A percentile compares a stretch with the other conserved stretches of the same genome.
Conservation (phyloP, 2,329 filamentous ascomycete genomes). For the Fusarium concolor region DNA sequence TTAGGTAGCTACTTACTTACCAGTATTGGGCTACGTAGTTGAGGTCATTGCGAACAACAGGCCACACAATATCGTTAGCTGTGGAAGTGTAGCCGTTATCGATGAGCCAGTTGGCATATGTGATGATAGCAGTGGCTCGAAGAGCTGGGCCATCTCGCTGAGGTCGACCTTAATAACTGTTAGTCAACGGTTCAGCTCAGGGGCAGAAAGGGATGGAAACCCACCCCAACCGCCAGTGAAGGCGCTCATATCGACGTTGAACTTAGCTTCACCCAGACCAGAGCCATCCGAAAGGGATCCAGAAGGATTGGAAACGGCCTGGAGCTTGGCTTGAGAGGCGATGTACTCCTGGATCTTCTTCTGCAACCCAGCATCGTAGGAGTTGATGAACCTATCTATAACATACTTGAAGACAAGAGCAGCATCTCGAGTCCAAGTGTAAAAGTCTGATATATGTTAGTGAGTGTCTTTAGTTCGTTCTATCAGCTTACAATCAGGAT, state of each 20-base stretch:
- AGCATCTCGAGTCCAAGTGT: conserved; percentile 82
- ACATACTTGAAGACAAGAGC: conserved; percentile 77
- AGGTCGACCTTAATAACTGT: conserved; percentile 65
- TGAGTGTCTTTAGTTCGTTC: neutral
- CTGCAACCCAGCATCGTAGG: conserved; percentile 69
- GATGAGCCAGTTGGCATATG: conserved; percentile 79
- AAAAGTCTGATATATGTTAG: conserved; percentile 68
- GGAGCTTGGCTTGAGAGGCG: conserved; percentile 72
- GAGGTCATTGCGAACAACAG: conserved; percentile 80
- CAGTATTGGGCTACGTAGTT: conserved; percentile 80
- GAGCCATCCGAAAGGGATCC: conserved; percentile 64
- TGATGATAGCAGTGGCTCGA: conserved; percentile 77
- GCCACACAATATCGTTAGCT: conserved; percentile 72
- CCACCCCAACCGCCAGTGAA: conserved; percentile 76
- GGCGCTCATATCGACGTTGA: conserved; percentile 70
- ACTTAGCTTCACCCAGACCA: conserved; percentile 80
- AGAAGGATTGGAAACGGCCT: conserved; percentile 76
- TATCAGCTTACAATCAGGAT: conserved; percentile 65
- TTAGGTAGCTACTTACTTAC: conserved; percentile 46
- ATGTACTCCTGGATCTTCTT: conserved; percentile 75
- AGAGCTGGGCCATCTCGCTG: conserved; percentile 84
- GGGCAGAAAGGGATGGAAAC: conserved; percentile 4
- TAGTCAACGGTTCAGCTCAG: conserved; percentile 4
- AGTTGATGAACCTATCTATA: conserved; percentile 71
- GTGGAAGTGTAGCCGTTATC: conserved; percentile 71